Evolutionary conservation across 225 moss, liverwort and hornwort genomes (phyloP).

Genomic region (Polytrichum formosum): DNA sequence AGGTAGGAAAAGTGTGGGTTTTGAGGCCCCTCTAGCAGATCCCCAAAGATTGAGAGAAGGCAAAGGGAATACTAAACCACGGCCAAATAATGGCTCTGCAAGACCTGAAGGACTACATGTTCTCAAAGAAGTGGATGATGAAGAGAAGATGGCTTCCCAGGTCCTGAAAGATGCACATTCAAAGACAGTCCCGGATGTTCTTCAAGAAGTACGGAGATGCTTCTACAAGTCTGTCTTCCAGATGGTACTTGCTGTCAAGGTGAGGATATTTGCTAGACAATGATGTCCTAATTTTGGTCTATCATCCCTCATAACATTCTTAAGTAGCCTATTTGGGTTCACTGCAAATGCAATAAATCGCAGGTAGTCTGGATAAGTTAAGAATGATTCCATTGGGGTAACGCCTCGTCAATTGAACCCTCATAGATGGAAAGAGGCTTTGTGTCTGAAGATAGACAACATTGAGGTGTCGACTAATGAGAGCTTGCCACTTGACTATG

Average conservation of each 20-base stretch:
- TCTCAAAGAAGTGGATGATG: constrained; percentile 32
- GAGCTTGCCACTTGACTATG: too few relatives aligned
- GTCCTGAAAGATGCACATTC: constrained; percentile 42
- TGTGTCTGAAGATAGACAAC: too few relatives aligned
- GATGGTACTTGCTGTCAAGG: constrained; percentile 42
- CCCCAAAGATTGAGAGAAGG: constrained; percentile 20
- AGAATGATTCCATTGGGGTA: too few relatives aligned
- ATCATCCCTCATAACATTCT: too few relatives aligned
- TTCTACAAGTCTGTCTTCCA: constrained; percentile 21
- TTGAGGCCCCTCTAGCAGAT: constrained; percentile 23
- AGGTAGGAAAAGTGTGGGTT: constrained; percentile 22
- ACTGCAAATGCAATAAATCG: too few relatives aligned
- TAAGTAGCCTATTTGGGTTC: too few relatives aligned
- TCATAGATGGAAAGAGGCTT: too few relatives aligned
- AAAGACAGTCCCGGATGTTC: constrained; percentile 55
- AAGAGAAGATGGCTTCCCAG: constrained; percentile 21
- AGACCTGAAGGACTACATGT: constrained; percentile 18
- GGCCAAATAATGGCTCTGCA: constrained; percentile 22
- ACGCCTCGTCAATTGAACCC: too few relatives aligned
- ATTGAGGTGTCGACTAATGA: too few relatives aligned
- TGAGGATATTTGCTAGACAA: constrained; percentile 15
- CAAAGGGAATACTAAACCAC: constrained; percentile 19
- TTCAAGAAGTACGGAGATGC: constrained; percentile 55
- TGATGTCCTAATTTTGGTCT: too few relatives aligned
- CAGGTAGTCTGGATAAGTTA: too few relatives aligned